These are phyloP conservation scores for Aspergillus wentii DNA, from an alignment of 495 filamentous ascomycete species.

Conservation along the genomic window DNA sequence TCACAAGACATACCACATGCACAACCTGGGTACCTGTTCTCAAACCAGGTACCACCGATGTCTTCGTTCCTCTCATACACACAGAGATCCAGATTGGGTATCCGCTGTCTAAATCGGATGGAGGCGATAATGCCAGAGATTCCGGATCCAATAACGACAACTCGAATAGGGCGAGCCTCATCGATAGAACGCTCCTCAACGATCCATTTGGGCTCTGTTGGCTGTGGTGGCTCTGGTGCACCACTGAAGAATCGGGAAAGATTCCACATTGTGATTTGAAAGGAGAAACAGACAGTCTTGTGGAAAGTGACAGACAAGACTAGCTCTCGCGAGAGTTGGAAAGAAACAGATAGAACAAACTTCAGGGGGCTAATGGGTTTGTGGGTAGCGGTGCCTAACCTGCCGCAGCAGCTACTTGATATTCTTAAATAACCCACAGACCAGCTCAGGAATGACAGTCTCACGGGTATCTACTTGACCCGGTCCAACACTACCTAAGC, in stretches of 20 bases:
- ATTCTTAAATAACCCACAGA: too few species aligned
- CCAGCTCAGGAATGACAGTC: too few species aligned
- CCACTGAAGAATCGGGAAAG: not conserved
- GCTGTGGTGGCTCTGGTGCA: not conserved
- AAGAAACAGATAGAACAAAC: too few species aligned
- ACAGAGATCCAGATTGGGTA: slow-evolving; percentile 54
- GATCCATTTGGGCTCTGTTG: slow-evolving; percentile 1
- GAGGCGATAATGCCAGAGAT: slow-evolving; percentile 58
- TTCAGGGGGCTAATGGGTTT: too few species aligned
- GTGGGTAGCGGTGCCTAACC: too few species aligned
- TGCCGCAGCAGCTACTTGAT: too few species aligned
- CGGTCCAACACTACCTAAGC: too few species aligned
- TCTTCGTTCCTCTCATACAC: slow-evolving; percentile 79
- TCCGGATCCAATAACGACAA: slow-evolving; percentile 64
- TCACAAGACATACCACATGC: slow-evolving; percentile 42
- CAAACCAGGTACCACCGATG: slow-evolving; percentile 68
- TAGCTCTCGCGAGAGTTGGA: too few species aligned
- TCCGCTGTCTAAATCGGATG: slow-evolving; percentile 53
- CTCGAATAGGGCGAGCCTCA: slow-evolving; percentile 47
- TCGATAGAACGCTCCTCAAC: slow-evolving; percentile 52
- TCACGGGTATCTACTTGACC: too few species aligned
- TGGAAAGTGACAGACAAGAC: too few species aligned
- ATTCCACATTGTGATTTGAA: not conserved
- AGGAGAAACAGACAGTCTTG: too few species aligned
- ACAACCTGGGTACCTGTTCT: slow-evolving; percentile 68